These are phyloP conservation scores for Abrus precatorius DNA, from an alignment of 306 rosid genomes.

Conservation along the genomic window DNA sequence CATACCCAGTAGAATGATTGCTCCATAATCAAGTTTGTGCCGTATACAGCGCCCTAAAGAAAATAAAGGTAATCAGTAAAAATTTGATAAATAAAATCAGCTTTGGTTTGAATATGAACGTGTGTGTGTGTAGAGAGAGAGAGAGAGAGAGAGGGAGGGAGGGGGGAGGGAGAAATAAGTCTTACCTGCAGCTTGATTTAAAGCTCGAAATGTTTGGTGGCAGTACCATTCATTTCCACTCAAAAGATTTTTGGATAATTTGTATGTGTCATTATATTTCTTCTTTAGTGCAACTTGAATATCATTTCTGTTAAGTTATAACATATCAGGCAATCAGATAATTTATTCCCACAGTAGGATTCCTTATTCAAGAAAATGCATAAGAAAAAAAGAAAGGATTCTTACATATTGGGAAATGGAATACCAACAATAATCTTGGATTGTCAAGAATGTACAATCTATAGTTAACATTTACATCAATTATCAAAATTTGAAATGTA, in stretches of 20 bases:
- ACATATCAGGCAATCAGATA: slow-evolving; percentile 55
- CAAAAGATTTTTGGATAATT: slow-evolving; percentile 75
- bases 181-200: slow-evolving; percentile 98
- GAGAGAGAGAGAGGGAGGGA: no score
- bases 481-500: slow-evolving; percentile 18
- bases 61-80: slow-evolving; percentile 38
- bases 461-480: slow-evolving; percentile 33
- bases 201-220: slow-evolving; percentile 96
- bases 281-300: slow-evolving; percentile 80
- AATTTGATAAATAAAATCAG: not conserved
- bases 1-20: slow-evolving; percentile 85
- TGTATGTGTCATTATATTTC: slow-evolving; percentile 85
- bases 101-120: slow-evolving; percentile 19
- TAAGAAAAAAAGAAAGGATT: slow-evolving; percentile 40
- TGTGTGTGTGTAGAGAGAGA: no score
- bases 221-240: slow-evolving; percentile 95
- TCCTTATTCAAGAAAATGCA: slow-evolving; percentile 34
- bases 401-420: slow-evolving; percentile 98
- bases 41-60: slow-evolving; percentile 92
- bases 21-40: slow-evolving; percentile 92
- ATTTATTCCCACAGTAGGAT: slow-evolving; percentile 1
- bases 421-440: slow-evolving; percentile 92
- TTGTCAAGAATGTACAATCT: slow-evolving; percentile 66
- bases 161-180: not conserved
- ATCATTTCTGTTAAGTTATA: slow-evolving; percentile 71